Percentiles rank a stretch among this genome's conserved stretches.
These are phyloP conservation scores for Ganoderma lingzhi DNA, from an alignment of 1,284 basidiomycete genomes.

Conservation along the genomic window DNA sequence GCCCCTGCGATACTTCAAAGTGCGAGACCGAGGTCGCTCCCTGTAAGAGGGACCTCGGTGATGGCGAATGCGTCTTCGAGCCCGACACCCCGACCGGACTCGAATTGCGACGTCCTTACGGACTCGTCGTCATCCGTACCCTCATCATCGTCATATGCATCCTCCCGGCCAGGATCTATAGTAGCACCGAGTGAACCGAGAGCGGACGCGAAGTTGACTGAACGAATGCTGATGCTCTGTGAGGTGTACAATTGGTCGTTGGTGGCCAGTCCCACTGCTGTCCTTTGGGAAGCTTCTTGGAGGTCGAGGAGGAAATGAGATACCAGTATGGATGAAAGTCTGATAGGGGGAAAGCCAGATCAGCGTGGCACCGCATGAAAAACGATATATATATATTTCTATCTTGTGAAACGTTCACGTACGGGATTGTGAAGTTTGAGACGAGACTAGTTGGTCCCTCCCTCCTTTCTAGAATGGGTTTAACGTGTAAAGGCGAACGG, in stretches of 20 bases:
- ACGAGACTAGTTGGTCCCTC: not conserved
- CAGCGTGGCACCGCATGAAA: not conserved
- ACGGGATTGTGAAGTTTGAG: not conserved
- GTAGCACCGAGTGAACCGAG: not conserved
- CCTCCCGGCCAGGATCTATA: not conserved
- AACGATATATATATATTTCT: too few relatives aligned
- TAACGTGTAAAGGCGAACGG: not conserved
- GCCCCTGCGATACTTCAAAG: not conserved
- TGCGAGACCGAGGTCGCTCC: not conserved
- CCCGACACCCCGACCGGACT: not conserved
- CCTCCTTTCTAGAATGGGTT: not conserved
- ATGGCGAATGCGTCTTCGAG: not conserved
- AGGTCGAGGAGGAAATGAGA: slow-evolving; percentile 5
- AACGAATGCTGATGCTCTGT: not conserved
- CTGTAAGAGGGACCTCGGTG: not conserved
- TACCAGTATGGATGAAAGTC: slow-evolving; percentile 1
- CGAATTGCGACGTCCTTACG: not conserved
- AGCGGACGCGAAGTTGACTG: not conserved
- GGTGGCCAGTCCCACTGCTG: not conserved
- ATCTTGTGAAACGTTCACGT: not conserved
- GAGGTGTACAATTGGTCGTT: not conserved
- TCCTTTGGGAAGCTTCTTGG: slow-evolving; percentile 3
- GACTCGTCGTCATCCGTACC: not conserved
- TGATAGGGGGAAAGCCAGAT: not conserved
- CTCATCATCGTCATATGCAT: not conserved